A percentile compares a stretch with the other conserved stretches of the same genome.
Evolutionary conservation across 805 yeast species (phyloP).

Genomic region (Saccharomycopsis sp.): DNA sequence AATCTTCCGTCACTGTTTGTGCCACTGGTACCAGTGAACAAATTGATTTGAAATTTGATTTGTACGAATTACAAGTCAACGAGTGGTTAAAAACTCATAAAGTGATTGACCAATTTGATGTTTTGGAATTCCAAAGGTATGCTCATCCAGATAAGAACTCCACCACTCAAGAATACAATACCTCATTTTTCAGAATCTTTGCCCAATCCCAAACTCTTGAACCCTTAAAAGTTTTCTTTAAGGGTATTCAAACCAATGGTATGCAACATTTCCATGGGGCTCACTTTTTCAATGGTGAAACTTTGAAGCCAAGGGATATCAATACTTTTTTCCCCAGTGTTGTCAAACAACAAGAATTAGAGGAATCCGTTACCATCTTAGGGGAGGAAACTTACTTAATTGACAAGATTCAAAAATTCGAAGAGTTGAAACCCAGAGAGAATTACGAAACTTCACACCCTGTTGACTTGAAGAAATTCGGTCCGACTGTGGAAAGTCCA

Average conservation of each 20-base stretch:
- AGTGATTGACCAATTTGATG: conserved; percentile 16
- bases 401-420: conserved; percentile 7
- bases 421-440: conserved; percentile 1
- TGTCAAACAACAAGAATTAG: conserved; percentile 12
- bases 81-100: conserved; percentile 7
- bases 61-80: conserved; percentile 13
- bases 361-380: conserved; percentile 15
- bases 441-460: conserved; percentile 16
- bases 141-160: conserved; percentile 16
- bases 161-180: conserved; percentile 14
- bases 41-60: conserved; percentile 14
- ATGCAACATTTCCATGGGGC: conserved; percentile 16
- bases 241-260: conserved; percentile 9
- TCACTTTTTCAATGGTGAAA: background rate
- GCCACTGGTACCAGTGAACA: conserved; percentile 18
- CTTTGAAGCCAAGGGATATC: conserved; percentile 2
- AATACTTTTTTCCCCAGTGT: conserved; percentile 17
- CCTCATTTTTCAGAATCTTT: conserved; percentile 15
- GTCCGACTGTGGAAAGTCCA: conserved; percentile 15
- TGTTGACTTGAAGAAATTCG: conserved; percentile 7
- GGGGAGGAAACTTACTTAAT: conserved; percentile 3
- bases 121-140: conserved; percentile 9
- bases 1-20: conserved; percentile 11
- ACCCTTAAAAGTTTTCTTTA: background rate
- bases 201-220: conserved; percentile 7